Evolutionary conservation across 352 stramenopile genomes (phyloP), one percentile per base, ranked within the genome.

Genomic region (Phytophthora vignae): DNA sequence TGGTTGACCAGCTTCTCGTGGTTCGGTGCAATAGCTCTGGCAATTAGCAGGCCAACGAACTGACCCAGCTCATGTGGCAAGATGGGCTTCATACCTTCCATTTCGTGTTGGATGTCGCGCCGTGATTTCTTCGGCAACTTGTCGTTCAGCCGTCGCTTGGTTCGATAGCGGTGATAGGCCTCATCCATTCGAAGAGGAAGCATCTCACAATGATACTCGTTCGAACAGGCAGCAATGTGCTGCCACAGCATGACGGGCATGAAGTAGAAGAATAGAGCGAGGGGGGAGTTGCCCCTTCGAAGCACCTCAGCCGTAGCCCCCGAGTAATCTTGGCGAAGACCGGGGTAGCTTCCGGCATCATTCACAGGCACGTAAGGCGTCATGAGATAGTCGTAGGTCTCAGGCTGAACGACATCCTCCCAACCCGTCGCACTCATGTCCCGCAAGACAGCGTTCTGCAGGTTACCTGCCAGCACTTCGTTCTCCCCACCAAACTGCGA

Each of bases 201-300:
- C 54, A 55, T 68, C 9, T 71, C 55, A 10, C 56, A 46, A 17
- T 60, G 59, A 36, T 77, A 73, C 40, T 65, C 17, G 19, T 69
- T 73, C 3, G 70, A 68, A 8, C 49, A 64, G 0, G 11, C 40
- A 10, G 64, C 64, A 33, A 77, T 73, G 19, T 77, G 56, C 40
- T 68, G 53, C 64, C 64, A 73, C 25, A 73, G 15, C 2, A 64
- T 44, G 6, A 72, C 63, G 0, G 64, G 60, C 22, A 73, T 36
- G n/a, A 67, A 77, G 12, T 17, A 73, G 49, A 73, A 65, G 21
- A 73, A 70, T 0, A 77, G 46, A 1, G 40, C 55, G 4, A 73
- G 4, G 0, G 54, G 54, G 0, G 52, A 76, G 12, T 65, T 63
- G 12, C 49, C 69, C 4, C 31, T 4, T 1, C 46, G 44, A 9